Evolutionary conservation across 1,284 basidiomycete genomes (phyloP), one percentile per base, ranked within the genome.

Genomic region (Irpex sp.): DNA sequence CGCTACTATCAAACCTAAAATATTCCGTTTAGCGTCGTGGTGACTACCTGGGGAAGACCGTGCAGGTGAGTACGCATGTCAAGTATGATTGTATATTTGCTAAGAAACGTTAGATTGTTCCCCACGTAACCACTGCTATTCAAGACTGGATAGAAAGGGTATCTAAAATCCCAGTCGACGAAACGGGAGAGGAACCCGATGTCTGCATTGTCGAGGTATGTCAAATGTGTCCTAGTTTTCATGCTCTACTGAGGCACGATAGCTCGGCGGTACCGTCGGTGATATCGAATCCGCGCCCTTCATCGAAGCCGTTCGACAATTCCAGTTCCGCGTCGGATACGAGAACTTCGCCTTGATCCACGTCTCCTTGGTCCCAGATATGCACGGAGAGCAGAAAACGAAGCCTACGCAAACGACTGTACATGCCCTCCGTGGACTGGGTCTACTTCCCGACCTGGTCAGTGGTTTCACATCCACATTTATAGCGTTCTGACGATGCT

Each of bases 61-160:
- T 99, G 4, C 91, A 93, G 79, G 90, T 87, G 68, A 67, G 79
- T 31, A 15, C 4, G 15, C 21, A 35, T 7, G 54, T n/a, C 15
- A 35, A 21, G 19, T 50, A 50, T 19, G 15, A 39, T 50, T 33
- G 66, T 9, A 36, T 43, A 26, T 53, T 55, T 60, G 13, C 37
- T 60, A 50, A 50, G 19, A 9, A 35, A 39, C 43, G 58, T 21
- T 79, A 98, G 89, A 98, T 99, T 71, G 94, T 99, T 6, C 97
- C 97, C 7, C 97, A 99, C 76, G 82, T 99, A 61, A 98, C 97
- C 55, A 95, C 92, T 74, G 97, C 94, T 19, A 97, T 99, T 68
- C 97, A 99, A 81, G 95, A 99, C 74, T 99, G 97, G 97, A 95
- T 99, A 67, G 91, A 98, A 77, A 88, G 94, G 57, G 95, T 99